These are phyloP conservation scores for Penicillium sp. DNA, from an alignment of 2,329 filamentous ascomycete species.

Conservation along the genomic window DNA sequence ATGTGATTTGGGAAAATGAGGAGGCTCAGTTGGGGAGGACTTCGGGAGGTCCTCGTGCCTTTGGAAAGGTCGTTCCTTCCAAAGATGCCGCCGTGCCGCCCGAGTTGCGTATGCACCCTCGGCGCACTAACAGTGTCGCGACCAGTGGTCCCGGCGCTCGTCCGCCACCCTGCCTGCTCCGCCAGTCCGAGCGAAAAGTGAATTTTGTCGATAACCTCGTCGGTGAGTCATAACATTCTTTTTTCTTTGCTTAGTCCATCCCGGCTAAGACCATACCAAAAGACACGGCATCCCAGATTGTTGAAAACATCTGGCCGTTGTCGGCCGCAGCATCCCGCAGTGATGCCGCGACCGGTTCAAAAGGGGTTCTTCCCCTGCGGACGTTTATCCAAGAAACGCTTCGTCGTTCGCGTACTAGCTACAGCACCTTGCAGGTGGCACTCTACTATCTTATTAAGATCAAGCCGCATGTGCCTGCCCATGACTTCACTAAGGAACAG, in stretches of 20 bases:
- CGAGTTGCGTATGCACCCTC: conserved; percentile 52
- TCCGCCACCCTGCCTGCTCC: conserved; percentile 72
- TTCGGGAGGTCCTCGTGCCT: conserved; percentile 26
- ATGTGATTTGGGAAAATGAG: conserved; percentile 49
- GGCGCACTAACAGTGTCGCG: conserved; percentile 53
- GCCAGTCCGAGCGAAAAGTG: conserved; percentile 87
- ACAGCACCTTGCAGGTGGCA: conserved; percentile 94
- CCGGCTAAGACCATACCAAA: conserved; percentile 32
- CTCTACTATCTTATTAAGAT: conserved; percentile 95
- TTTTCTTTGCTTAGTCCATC: conserved; percentile 11
- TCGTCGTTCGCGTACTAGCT: conserved; percentile 90
- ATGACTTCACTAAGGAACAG: conserved; percentile 86
- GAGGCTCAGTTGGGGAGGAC: conserved; percentile 30
- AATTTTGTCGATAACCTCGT: conserved; percentile 96
- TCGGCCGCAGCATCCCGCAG: conserved; percentile 76
- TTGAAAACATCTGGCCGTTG: conserved; percentile 94
- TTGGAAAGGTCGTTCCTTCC: conserved; percentile 27
- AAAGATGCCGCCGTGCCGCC: conserved; percentile 40
- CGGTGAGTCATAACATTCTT: conserved; percentile 67
- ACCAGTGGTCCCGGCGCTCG: conserved; percentile 51
- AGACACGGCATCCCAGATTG: conserved; percentile 97
- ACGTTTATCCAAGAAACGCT: conserved; percentile 98
- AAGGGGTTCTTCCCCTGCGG: conserved; percentile 81
- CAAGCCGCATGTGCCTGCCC: conserved; percentile 80
- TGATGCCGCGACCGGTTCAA: conserved; percentile 63